These are phyloP conservation scores for Penicillium atrosanguineum DNA, from an alignment of 495 filamentous ascomycete species.

Conservation along the genomic window DNA sequence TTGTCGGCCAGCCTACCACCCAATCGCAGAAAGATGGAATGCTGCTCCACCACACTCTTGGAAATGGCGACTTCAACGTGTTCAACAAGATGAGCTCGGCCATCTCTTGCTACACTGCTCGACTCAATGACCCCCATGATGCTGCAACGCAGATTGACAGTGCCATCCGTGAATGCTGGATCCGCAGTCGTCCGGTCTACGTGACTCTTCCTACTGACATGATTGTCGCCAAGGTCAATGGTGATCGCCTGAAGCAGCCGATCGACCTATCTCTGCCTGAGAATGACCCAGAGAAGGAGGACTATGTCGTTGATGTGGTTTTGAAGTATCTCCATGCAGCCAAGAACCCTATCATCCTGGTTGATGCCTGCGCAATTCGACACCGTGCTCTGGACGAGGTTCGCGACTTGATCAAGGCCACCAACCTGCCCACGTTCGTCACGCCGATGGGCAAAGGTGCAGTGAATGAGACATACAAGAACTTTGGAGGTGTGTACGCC, in stretches of 20 bases:
- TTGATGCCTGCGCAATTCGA: slow-evolving; percentile 88
- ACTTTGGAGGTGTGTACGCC: slow-evolving; percentile 84
- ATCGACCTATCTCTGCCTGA: slow-evolving; percentile 62
- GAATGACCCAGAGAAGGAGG: slow-evolving; percentile 72
- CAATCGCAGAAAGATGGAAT: slow-evolving; percentile 51
- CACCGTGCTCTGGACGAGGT: slow-evolving; percentile 75
- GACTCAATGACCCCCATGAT: slow-evolving; percentile 65
- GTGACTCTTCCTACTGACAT: slow-evolving; percentile 85
- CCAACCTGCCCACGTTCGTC: slow-evolving; percentile 77
- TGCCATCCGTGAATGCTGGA: slow-evolving; percentile 74
- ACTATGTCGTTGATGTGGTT: slow-evolving; percentile 80
- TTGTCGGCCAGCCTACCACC: slow-evolving; percentile 59
- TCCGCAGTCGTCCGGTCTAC: slow-evolving; percentile 75
- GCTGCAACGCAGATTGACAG: slow-evolving; percentile 76
- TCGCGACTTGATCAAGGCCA: slow-evolving; percentile 71
- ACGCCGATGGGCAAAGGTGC: slow-evolving; percentile 92
- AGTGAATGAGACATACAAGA: slow-evolving; percentile 71
- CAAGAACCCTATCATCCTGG: slow-evolving; percentile 74
- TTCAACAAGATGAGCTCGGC: slow-evolving; percentile 73
- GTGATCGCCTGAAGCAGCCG: slow-evolving; percentile 61
- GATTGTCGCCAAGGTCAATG: slow-evolving; percentile 75
- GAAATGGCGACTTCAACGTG: slow-evolving; percentile 86
- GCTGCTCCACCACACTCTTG: slow-evolving; percentile 91
- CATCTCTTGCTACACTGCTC: slow-evolving; percentile 68
- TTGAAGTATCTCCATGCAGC: slow-evolving; percentile 74